Evolutionary conservation across 2,329 filamentous ascomycete genomes (phyloP), one percentile per base, ranked within the genome.

Genomic region (Aspergillus fumigatiaffinis): DNA sequence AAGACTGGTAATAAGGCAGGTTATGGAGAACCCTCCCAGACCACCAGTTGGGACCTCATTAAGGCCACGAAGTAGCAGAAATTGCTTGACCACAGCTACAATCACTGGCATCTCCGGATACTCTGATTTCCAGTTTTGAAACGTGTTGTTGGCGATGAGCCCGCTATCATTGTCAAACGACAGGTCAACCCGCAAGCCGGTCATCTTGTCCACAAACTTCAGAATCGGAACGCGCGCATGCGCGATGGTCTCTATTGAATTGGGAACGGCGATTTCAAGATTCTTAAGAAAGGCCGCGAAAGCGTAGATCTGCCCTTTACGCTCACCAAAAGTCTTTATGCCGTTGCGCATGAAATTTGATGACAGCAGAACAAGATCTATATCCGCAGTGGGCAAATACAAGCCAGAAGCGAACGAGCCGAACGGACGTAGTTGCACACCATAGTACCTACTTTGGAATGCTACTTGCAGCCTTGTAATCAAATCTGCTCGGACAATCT

Each of bases 131-230:
- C 94, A 99, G 0, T 79, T 73, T 54, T 86, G 75, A 71, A 97
- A 96, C 0, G 91, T 97, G 20, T 86, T 77, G 67, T 94, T 88
- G 2, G 94, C 93, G 20, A 83, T 76, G 9, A 97, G 77, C 10
- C 94, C 94, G 46, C 89, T 90, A 38, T 87, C 76, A 69, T 97
- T 97, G 76, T 99, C 93, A 70, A 99, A 97, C 0, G 92, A 97
- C 12, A 99, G 84, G 71, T 99, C 94, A 12, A 97, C 89, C 64
- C 89, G 90, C 53, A 99, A 79, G 12, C 87, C 87, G 1, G 92
- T 97, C 53, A 82, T 68, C 54, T 78, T 81, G 69, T 99, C 94
- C 48, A 91, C 82, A 68, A 90, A 97, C 73, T 99, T 99, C 75
- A 97, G 85, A 54, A 99, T 85, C 0, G 94, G 94, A 2, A 99